Conservation (phyloP, 2,329 filamentous ascomycete species). For the Fusarium xylarioides region DNA sequence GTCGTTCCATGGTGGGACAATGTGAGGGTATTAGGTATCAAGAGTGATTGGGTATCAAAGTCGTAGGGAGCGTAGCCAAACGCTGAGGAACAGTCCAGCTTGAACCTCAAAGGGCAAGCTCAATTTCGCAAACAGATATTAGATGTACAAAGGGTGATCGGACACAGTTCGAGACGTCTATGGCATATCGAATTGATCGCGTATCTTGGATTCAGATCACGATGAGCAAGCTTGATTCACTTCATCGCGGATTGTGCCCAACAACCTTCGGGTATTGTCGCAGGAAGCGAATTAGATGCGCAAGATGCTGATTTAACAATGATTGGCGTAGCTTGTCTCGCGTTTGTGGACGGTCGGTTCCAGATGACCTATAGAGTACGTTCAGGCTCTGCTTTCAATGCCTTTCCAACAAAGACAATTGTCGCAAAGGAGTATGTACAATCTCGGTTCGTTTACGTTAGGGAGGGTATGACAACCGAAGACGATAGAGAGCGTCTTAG, state of each 20-base stretch:
- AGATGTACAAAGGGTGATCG: not conserved
- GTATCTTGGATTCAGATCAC: slow-evolving; percentile 19
- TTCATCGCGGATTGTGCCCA: slow-evolving; percentile 23
- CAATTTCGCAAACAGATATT: not conserved
- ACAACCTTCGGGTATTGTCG: slow-evolving; percentile 8
- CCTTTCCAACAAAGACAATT: not conserved
- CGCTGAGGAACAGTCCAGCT: not conserved
- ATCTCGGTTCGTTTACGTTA: not conserved
- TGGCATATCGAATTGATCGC: slow-evolving; percentile 21
- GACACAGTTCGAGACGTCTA: not conserved
- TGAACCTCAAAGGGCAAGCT: not conserved
- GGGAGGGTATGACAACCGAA: not conserved
- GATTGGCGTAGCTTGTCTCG: slow-evolving; percentile 6
- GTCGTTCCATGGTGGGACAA: slow-evolving; percentile 43
- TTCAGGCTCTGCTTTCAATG: not conserved
- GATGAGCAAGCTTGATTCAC: slow-evolving; percentile 24
- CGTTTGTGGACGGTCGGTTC: slow-evolving; percentile 5
- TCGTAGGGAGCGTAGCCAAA: not conserved
- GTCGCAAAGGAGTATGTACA: slow-evolving; percentile 14
- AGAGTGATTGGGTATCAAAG: not conserved
- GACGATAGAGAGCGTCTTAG: not conserved
- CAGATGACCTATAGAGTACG: not conserved
- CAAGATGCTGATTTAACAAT: slow-evolving; percentile 17
- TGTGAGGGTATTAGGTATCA: not conserved
- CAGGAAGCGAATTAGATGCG: slow-evolving; percentile 20